Evolutionary conservation across 2,329 filamentous ascomycete genomes (phyloP).

Genomic region (Aspergillus persii): DNA sequence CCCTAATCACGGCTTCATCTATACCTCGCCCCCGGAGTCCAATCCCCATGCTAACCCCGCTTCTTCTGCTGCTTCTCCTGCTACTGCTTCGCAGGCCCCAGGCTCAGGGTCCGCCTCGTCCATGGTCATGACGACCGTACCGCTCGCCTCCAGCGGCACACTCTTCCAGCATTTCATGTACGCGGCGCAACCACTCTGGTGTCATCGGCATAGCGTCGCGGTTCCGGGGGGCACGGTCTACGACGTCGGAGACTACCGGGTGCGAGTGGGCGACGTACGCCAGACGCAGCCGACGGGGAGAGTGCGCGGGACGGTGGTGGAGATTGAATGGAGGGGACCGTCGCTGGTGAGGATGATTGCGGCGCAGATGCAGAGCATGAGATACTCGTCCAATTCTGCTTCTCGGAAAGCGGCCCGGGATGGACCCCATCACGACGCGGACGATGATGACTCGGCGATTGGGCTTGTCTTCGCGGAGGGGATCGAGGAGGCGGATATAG

Average conservation of each 20-base stretch:
- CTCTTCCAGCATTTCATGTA: conserved; percentile 42
- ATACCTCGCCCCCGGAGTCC: conserved; percentile 28
- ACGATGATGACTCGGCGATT: conserved; percentile 25
- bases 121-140: conserved; percentile 42
- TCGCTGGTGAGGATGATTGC: conserved; percentile 29
- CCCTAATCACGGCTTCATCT: conserved; percentile 41
- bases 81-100: no score
- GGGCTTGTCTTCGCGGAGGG: conserved; percentile 25
- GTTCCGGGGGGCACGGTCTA: conserved; percentile 39
- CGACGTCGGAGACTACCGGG: conserved; percentile 43
- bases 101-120: neutral
- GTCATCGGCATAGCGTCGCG: conserved; percentile 38
- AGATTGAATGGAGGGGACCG: conserved; percentile 44
- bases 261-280: conserved; percentile 43
- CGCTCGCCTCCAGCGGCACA: conserved; percentile 31
- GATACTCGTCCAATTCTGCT: neutral
- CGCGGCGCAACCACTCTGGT: conserved; percentile 44
- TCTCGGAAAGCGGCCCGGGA: neutral
- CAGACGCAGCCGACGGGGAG: conserved; percentile 39
- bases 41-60: no score
- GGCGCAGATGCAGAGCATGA: conserved; percentile 1
- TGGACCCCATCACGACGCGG: neutral
- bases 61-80: no score
- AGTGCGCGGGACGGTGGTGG: conserved; percentile 43
- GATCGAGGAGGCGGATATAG: conserved; percentile 39